Percentiles rank a stretch among this genome's conserved stretches.
These are phyloP conservation scores for Aethionema arabicum DNA, from an alignment of 345 rosid genomes.

Conservation along the genomic window DNA sequence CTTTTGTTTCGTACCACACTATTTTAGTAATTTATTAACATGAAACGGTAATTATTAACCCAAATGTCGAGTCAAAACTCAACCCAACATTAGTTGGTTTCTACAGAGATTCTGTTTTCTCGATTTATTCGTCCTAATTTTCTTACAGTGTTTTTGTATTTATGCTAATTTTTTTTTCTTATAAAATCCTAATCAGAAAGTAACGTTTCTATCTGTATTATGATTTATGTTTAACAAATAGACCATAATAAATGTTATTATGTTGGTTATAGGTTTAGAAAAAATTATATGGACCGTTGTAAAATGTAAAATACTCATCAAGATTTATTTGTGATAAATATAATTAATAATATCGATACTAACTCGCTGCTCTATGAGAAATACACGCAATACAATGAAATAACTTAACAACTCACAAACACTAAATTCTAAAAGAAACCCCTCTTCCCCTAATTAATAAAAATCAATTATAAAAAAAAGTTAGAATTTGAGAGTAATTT, in stretches of 20 bases:
- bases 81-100: constrained; percentile 35
- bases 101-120: constrained; percentile 26
- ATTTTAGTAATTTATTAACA: background rate
- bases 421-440: constrained; percentile 34
- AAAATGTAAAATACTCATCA: too few relatives aligned
- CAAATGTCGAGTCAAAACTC: constrained; percentile 23
- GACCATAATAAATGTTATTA: too few relatives aligned
- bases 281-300: too few relatives aligned
- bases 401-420: constrained; percentile 26
- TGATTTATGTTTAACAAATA: too few relatives aligned
- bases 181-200: too few relatives aligned
- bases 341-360: too few relatives aligned
- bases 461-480: background rate
- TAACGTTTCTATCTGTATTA: too few relatives aligned
- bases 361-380: background rate
- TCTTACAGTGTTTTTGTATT: constrained; percentile 11
- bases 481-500: constrained; percentile 84
- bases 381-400: constrained; percentile 18
- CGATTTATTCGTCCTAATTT: constrained; percentile 25
- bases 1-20: background rate
- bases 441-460: constrained; percentile 1
- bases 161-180: too few relatives aligned
- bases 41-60: constrained; percentile 34
- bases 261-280: too few relatives aligned
- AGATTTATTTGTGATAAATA: too few relatives aligned